Evolutionary conservation across 495 filamentous ascomycete genomes (phyloP).

Genomic region (Daldinia grandis): DNA sequence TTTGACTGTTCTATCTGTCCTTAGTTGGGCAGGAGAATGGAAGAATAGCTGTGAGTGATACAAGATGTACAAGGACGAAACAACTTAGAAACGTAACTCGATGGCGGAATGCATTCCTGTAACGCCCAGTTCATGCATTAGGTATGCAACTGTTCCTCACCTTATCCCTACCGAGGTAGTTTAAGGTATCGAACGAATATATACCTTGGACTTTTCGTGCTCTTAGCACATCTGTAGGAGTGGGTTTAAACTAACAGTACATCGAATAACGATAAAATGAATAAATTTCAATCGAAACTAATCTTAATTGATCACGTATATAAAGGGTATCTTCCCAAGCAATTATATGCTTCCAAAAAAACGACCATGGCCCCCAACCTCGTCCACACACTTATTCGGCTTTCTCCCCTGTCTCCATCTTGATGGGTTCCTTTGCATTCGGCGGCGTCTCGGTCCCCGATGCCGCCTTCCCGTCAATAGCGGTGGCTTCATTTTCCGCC

Average conservation of each 20-base stretch:
- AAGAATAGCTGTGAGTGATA: not conserved
- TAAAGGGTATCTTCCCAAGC: constrained; percentile 32
- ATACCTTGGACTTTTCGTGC: not conserved
- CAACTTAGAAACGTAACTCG: not conserved
- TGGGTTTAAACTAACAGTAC: not conserved
- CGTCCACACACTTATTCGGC: constrained; percentile 1
- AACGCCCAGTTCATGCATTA: not conserved
- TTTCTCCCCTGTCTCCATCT: constrained; percentile 25
- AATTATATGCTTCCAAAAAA: constrained; percentile 11
- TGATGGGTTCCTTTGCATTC: constrained; percentile 17
- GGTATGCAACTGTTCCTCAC: not conserved
- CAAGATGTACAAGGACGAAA: not conserved
- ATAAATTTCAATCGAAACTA: not conserved
- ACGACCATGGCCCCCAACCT: not conserved
- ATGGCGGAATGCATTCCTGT: not conserved
- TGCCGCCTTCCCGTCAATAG: constrained; percentile 26
- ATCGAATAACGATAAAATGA: not conserved
- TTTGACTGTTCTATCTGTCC: no score
- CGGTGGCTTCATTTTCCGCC: constrained; percentile 36
- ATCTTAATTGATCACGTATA: not conserved
- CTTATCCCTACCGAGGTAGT: not conserved
- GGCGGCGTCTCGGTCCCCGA: constrained; percentile 26
- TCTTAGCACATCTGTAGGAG: not conserved
- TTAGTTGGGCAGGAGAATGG: no score
- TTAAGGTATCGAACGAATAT: not conserved